These are phyloP conservation scores for Lodderomyces jiufengensis DNA, from an alignment of 1,139 yeast species.

Conservation along the genomic window DNA sequence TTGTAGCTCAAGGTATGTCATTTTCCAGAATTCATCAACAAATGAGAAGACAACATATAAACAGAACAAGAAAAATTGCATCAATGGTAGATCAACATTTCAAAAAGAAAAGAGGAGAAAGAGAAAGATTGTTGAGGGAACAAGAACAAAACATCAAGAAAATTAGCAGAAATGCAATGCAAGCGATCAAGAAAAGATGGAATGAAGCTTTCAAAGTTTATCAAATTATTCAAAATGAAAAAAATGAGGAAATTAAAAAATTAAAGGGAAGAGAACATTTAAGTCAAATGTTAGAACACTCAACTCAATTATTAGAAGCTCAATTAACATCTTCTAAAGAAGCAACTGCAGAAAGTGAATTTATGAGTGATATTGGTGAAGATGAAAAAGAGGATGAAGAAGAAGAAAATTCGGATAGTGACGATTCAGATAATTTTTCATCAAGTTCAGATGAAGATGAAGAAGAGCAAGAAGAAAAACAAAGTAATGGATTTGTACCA, in stretches of 20 bases:
- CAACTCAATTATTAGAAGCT: slow-evolving; percentile 85
- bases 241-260: slow-evolving; percentile 67
- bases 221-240: slow-evolving; percentile 46
- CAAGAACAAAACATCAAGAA: slow-evolving; percentile 63
- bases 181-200: slow-evolving; percentile 91
- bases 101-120: slow-evolving; percentile 81
- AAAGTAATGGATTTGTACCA: slow-evolving; percentile 1
- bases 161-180: slow-evolving; percentile 74
- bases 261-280: slow-evolving; percentile 83
- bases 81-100: slow-evolving; percentile 85
- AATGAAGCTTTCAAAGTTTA: slow-evolving; percentile 82
- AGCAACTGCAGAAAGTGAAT: slow-evolving; percentile 18
- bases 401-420: slow-evolving; percentile 17
- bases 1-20: slow-evolving; percentile 70
- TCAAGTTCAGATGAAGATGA: slow-evolving; percentile 31
- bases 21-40: slow-evolving; percentile 72
- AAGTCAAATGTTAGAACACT: slow-evolving; percentile 84
- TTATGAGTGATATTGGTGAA: slow-evolving; percentile 12
- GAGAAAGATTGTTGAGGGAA: slow-evolving; percentile 72
- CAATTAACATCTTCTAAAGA: slow-evolving; percentile 50
- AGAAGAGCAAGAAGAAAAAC: slow-evolving; percentile 13
- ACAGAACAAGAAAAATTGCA: slow-evolving; percentile 71
- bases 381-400: slow-evolving; percentile 22
- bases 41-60: slow-evolving; percentile 59
- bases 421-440: slow-evolving; percentile 19